phyloP scores from a whole-genome alignment of 2,329 filamentous ascomycete species.

The Erysiphe pulchra region DNA sequence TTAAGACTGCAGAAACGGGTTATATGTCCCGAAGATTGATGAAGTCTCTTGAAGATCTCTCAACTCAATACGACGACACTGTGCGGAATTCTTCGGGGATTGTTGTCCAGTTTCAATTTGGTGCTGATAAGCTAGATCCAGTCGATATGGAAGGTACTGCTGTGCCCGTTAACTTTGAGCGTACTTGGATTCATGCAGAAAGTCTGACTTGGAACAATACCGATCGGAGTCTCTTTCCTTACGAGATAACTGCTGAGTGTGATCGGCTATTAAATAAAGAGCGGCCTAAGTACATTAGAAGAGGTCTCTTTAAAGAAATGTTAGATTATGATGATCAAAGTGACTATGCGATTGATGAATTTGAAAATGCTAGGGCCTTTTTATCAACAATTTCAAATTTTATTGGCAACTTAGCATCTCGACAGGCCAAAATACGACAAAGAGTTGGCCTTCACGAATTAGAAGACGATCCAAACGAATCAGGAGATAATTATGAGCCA shows the following conservation, averaged over 20 bases:
- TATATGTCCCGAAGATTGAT: constrained; percentile 97
- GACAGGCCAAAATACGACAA: constrained; percentile 27
- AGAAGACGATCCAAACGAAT: constrained; percentile 14
- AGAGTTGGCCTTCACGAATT: constrained; percentile 24
- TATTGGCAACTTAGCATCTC: constrained; percentile 35
- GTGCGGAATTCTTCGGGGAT: constrained; percentile 72
- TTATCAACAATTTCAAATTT: constrained; percentile 53
- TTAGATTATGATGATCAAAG: constrained; percentile 46
- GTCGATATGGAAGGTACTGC: constrained; percentile 94
- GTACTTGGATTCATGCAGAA: constrained; percentile 67
- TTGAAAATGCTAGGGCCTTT: constrained; percentile 64
- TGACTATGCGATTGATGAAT: constrained; percentile 45
- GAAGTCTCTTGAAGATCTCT: constrained; percentile 92
- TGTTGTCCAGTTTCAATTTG: constrained; percentile 92
- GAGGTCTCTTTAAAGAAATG: constrained; percentile 32
- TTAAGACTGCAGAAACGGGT: constrained; percentile 95
- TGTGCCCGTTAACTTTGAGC: constrained; percentile 73
- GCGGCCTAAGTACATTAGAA: constrained; percentile 34
- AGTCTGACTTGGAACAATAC: constrained; percentile 53
- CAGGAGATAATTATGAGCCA: constrained; percentile 11
- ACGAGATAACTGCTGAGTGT: constrained; percentile 45
- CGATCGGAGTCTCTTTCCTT: constrained; percentile 46
- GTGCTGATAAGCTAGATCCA: constrained; percentile 83
- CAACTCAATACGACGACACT: constrained; percentile 79
- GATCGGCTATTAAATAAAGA: constrained; percentile 40